phyloP scores from a whole-genome alignment of 2,329 filamentous ascomycete genomes.

The Xylariaceae sp. region DNA sequence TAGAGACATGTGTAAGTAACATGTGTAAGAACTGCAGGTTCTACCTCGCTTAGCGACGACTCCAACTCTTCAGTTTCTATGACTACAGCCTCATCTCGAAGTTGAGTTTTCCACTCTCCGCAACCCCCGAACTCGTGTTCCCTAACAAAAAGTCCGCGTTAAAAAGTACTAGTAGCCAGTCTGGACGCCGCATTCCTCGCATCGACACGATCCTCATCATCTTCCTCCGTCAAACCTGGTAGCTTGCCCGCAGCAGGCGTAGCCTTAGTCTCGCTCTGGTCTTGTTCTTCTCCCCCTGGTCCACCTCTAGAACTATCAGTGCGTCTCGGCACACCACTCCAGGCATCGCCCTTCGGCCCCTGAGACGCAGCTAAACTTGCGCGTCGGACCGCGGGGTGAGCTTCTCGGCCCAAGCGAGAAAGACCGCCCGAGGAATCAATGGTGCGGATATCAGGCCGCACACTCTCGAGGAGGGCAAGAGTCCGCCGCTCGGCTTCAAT shows the following conservation, averaged over 20 bases:
- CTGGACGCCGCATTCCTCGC: conserved; percentile 92
- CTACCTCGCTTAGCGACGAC: too few relatives aligned
- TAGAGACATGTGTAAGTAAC: too few relatives aligned
- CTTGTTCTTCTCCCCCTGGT: conserved; percentile 57
- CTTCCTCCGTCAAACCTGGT: conserved; percentile 67
- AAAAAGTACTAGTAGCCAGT: conserved; percentile 92
- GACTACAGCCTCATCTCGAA: too few relatives aligned
- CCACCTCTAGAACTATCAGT: conserved; percentile 79
- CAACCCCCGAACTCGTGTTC: conserved; percentile 3
- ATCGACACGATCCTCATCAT: conserved; percentile 90
- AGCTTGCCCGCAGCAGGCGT: conserved; percentile 44
- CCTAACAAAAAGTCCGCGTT: conserved; percentile 18
- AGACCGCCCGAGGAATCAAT: conserved; percentile 91
- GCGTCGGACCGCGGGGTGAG: conserved; percentile 72
- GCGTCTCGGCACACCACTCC: conserved; percentile 87
- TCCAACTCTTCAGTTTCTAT: too few relatives aligned
- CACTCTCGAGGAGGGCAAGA: conserved; percentile 86
- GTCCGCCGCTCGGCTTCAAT: conserved; percentile 94
- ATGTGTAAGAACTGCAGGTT: too few relatives aligned
- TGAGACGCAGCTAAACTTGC: conserved; percentile 80
- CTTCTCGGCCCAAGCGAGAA: conserved; percentile 81
- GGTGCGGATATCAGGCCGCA: conserved; percentile 85
- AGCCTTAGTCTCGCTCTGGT: conserved; percentile 37
- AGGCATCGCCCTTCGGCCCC: conserved; percentile 95
- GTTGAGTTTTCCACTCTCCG: conserved; percentile 10